A percentile compares a stretch with the other conserved stretches of the same genome.
phyloP scores from a whole-genome alignment of 192 early-diverging fungal species.

The Rhizoclosmatium globosum region DNA sequence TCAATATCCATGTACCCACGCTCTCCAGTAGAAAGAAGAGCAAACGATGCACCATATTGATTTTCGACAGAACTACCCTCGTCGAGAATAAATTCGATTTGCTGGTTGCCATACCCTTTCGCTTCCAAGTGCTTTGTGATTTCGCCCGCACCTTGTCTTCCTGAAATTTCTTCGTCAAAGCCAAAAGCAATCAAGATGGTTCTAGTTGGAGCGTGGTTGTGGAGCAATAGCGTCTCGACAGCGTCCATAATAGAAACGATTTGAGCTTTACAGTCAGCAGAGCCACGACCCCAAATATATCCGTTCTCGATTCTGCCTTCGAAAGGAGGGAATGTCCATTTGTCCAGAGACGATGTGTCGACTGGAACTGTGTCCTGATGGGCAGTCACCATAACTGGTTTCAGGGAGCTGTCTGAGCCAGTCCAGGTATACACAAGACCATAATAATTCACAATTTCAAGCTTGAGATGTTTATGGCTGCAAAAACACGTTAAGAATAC shows the following conservation, averaged over 20 bases:
- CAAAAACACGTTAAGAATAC: background rate
- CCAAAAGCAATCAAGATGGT: slow-evolving; percentile 52
- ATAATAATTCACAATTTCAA: slow-evolving; percentile 46
- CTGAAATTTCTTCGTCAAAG: slow-evolving; percentile 52
- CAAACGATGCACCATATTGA: slow-evolving; percentile 36
- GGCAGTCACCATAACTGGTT: slow-evolving; percentile 43
- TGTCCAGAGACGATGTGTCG: slow-evolving; percentile 18
- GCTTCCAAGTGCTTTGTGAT: slow-evolving; percentile 22
- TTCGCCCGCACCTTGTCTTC: slow-evolving; percentile 20
- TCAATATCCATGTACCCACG: slow-evolving; percentile 50
- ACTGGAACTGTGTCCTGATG: slow-evolving; percentile 52
- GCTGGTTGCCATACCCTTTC: slow-evolving; percentile 18
- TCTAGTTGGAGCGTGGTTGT: slow-evolving; percentile 32
- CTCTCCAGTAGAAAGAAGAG: slow-evolving; percentile 36
- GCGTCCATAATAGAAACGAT: slow-evolving; percentile 27
- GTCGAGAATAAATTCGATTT: slow-evolving; percentile 45
- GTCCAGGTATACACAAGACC: slow-evolving; percentile 51
- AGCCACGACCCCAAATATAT: slow-evolving; percentile 50
- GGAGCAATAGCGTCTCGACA: slow-evolving; percentile 35
- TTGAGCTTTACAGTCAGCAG: slow-evolving; percentile 37
- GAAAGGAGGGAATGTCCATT: slow-evolving; percentile 49
- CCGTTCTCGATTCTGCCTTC: slow-evolving; percentile 38
- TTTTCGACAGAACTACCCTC: slow-evolving; percentile 43
- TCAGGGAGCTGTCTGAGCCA: slow-evolving; percentile 31
- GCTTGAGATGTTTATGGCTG: slow-evolving; percentile 35